phyloP scores from a whole-genome alignment of 2,329 filamentous ascomycete genomes.

The Cytospora paraplurivora region DNA sequence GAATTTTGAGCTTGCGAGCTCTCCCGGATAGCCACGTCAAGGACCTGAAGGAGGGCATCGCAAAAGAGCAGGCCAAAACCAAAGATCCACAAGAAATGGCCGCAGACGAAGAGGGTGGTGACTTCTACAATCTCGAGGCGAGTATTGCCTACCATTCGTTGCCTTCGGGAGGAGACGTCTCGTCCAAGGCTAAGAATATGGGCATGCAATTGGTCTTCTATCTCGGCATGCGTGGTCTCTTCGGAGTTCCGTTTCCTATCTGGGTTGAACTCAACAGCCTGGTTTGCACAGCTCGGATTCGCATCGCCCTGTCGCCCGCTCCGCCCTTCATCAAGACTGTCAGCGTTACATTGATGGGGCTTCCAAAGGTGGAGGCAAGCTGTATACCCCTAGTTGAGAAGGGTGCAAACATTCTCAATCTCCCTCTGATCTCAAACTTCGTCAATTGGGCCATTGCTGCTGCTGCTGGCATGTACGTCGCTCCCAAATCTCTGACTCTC shows the following conservation, averaged over 20 bases:
- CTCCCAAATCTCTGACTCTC: slow-evolving; percentile 90
- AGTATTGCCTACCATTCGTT: slow-evolving; percentile 90
- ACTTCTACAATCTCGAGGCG: slow-evolving; percentile 90
- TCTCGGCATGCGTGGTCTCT: slow-evolving; percentile 83
- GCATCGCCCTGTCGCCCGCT: slow-evolving; percentile 83
- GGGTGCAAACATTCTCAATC: slow-evolving; percentile 86
- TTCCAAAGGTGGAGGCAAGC: slow-evolving; percentile 85
- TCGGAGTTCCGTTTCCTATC: slow-evolving; percentile 84
- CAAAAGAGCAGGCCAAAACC: slow-evolving; percentile 73
- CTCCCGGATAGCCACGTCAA: slow-evolving; percentile 80
- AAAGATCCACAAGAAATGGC: slow-evolving; percentile 87
- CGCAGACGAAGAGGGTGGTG: slow-evolving; percentile 85
- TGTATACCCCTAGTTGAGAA: slow-evolving; percentile 92
- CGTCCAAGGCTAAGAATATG: slow-evolving; percentile 89
- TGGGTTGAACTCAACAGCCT: slow-evolving; percentile 89
- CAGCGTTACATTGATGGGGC: slow-evolving; percentile 91
- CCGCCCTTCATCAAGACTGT: slow-evolving; percentile 90
- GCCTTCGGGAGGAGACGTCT: slow-evolving; percentile 68
- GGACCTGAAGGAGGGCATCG: slow-evolving; percentile 80
- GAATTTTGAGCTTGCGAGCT: slow-evolving; percentile 83
- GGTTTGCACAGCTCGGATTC: slow-evolving; percentile 83
- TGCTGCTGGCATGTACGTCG: slow-evolving; percentile 87
- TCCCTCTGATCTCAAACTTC: slow-evolving; percentile 93
- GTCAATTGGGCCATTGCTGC: slow-evolving; percentile 93
- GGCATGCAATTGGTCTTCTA: slow-evolving; percentile 97